Conservation (phyloP, 768 basidiomycete species). For the Mycena galericulata region DNA sequence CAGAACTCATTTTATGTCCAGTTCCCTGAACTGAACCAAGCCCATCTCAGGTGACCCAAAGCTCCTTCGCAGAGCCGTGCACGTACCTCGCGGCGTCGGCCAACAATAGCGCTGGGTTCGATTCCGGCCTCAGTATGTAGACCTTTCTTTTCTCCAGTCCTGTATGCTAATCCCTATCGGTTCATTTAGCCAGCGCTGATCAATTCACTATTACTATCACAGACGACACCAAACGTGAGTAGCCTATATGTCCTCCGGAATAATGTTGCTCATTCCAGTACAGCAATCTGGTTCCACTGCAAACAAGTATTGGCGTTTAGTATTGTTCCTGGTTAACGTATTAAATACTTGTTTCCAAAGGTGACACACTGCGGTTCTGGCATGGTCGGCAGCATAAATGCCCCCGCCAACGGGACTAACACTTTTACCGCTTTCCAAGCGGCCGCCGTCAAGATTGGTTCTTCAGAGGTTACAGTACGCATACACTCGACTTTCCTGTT, state of each 20-base stretch:
- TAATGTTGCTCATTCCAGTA: slow-evolving; percentile 5
- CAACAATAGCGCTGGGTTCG: slow-evolving; percentile 59
- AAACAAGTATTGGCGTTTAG: slow-evolving; percentile 46
- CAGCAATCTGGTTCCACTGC: slow-evolving; percentile 71
- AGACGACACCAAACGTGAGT: slow-evolving; percentile 59
- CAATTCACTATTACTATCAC: slow-evolving; percentile 63
- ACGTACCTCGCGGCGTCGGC: slow-evolving; percentile 55
- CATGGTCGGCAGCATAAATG: slow-evolving; percentile 53
- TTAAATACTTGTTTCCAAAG: slow-evolving; percentile 22
- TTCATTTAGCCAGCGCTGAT: slow-evolving; percentile 31
- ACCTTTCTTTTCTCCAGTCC: not conserved
- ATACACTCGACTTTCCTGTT: not conserved
- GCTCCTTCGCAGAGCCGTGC: slow-evolving; percentile 66
- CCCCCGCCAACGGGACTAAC: slow-evolving; percentile 56
- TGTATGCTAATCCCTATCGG: not conserved
- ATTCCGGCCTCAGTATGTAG: slow-evolving; percentile 58
- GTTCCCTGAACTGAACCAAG: not conserved
- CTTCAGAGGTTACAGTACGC: slow-evolving; percentile 50
- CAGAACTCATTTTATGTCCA: not conserved
- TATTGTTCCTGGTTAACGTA: not conserved
- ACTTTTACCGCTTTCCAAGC: slow-evolving; percentile 54
- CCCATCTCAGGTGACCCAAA: slow-evolving; percentile 56
- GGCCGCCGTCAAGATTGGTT: slow-evolving; percentile 54
- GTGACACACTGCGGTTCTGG: slow-evolving; percentile 59
- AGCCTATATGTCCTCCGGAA: not conserved